Evolutionary conservation across 495 filamentous ascomycete genomes (phyloP).

Genomic region (Diplogelasinospora grovesii): DNA sequence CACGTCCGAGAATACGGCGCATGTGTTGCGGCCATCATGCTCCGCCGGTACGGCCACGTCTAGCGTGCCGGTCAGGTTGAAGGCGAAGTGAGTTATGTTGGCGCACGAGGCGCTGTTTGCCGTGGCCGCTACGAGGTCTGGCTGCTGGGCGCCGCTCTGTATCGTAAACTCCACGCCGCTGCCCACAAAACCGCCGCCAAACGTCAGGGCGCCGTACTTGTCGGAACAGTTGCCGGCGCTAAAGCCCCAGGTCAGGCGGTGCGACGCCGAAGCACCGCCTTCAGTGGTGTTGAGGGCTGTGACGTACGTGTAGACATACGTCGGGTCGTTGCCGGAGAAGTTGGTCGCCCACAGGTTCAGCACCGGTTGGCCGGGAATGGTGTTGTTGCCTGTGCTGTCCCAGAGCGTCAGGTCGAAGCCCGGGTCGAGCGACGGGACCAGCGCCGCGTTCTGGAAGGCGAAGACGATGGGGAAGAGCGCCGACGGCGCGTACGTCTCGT

Average conservation of each 20-base stretch:
- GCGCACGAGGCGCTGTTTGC: too few species aligned
- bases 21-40: constrained; percentile 17
- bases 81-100: constrained; percentile 12
- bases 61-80: constrained; percentile 23
- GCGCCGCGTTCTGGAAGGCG: constrained; percentile 28
- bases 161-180: constrained; percentile 13
- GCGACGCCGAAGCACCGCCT: too few species aligned
- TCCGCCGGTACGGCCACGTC: constrained; percentile 4
- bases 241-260: constrained; percentile 17
- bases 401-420: constrained; percentile 4
- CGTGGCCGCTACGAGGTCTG: constrained; percentile 26
- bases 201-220: background rate
- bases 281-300: constrained; percentile 6
- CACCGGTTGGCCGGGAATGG: background rate
- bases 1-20: constrained; percentile 14
- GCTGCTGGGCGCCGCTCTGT: constrained; percentile 13
- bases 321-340: constrained; percentile 19
- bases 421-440: constrained; percentile 13
- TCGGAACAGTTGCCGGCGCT: constrained; percentile 11
- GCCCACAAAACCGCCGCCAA: too few species aligned
- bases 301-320: constrained; percentile 11
- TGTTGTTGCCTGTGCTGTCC: too few species aligned
- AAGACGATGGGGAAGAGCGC: constrained; percentile 31
- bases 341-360: too few species aligned
- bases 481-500: constrained; percentile 34